Percentiles rank a stretch among this genome's conserved stretches.
Conservation (phyloP, 2,329 filamentous ascomycete species). For the Trichoderma koningii region DNA sequence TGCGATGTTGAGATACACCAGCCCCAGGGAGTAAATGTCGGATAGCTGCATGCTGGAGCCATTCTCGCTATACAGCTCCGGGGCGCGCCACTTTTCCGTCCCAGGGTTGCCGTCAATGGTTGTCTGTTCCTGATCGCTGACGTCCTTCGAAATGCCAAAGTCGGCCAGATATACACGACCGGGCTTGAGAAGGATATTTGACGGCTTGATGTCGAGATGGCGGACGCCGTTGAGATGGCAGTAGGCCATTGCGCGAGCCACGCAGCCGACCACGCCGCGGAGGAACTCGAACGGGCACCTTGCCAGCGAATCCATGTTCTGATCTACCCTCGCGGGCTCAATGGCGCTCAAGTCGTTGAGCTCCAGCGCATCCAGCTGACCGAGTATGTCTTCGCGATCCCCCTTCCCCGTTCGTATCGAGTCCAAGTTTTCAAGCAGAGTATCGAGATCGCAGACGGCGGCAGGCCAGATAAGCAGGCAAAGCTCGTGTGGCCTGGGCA, state of each 20-base stretch:
- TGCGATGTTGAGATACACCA: conserved; percentile 49
- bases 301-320: conserved; percentile 31
- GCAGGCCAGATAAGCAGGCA: conserved; percentile 52
- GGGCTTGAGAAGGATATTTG: conserved; percentile 50
- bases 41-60: conserved; percentile 50
- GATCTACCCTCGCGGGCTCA: conserved; percentile 34
- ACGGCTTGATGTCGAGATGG: conserved; percentile 52
- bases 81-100: conserved; percentile 50
- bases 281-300: conserved; percentile 47
- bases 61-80: conserved; percentile 45
- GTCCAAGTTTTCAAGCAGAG: conserved; percentile 49
- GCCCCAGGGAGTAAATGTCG: conserved; percentile 52
- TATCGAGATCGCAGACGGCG: conserved; percentile 49
- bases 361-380: conserved; percentile 43
- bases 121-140: conserved; percentile 48
- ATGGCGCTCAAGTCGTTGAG: conserved; percentile 43
- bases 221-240: conserved; percentile 48
- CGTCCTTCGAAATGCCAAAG: conserved; percentile 53
- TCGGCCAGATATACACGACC: conserved; percentile 52
- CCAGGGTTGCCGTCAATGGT: conserved; percentile 47
- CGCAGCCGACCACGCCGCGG: conserved; percentile 48
- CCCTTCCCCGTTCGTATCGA: conserved; percentile 42
- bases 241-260: conserved; percentile 47
- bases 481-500: conserved; percentile 43
- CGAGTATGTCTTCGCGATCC: conserved; percentile 46